Evolutionary conservation across 805 yeast genomes (phyloP), one percentile per base, ranked within the genome.

Genomic region (Teunomyces cretensis): DNA sequence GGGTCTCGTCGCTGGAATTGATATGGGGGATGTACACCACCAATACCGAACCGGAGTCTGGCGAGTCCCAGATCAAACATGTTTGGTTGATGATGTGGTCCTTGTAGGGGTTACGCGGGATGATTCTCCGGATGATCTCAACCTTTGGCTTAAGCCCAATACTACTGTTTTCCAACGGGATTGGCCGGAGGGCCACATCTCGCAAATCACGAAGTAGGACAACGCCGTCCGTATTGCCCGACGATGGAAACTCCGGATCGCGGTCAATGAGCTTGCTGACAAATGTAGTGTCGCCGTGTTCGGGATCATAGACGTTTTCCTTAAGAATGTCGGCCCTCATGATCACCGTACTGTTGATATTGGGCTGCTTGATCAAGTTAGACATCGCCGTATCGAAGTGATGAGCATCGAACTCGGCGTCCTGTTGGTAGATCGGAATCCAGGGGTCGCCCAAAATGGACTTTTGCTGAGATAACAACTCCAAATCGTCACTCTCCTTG

Each of bases 31-130:
- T 72, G 62, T 90, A 92, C 0, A 85, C 77, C 9, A 90, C 80
- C 42, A 88, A 61, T 1, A 81, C 70, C 2, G 81, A 65, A 26
- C 72, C 65, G 4, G 31, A 31, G 6, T 44, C 48, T 24, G 56
- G 55, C 1, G 54, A 47, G 1, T 55, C 54, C 60, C 75, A 65
- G 1, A 80, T 66, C 28, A 81, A 64, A 63, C 97, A 91, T 0
- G 96, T 85, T 64, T 92, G 98, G 60, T 88, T 87, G 49, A 90
- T 81, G 17, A 88, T 79, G 42, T 78, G 77, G 60, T 91, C 98
- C 56, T 88, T 86, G 59, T 80, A 82, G 0, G 96, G 96, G 57
- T 91, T 91, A 63, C 97, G 74, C 9, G 98, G 98, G n/a, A 91
- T 78, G 30, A 91, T 81, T 53, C 96, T 73, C 53, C 97, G 78